Percentiles rank a stretch among this genome's conserved stretches.
Conservation (phyloP, 2,329 filamentous ascomycete genomes). For the Emmonsiellopsis sp. region DNA sequence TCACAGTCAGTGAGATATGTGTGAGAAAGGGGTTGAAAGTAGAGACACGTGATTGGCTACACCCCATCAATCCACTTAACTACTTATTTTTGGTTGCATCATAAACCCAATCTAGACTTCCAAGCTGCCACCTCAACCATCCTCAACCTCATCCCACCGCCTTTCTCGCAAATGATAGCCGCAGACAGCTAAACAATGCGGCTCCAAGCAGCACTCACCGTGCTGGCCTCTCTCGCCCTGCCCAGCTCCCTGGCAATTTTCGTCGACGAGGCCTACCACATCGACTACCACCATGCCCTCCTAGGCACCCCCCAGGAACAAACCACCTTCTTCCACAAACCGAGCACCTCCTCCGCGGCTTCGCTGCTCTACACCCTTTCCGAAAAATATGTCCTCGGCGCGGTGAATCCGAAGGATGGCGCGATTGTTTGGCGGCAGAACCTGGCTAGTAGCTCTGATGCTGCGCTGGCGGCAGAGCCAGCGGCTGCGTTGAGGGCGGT, state of each 20-base stretch:
- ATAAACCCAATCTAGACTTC: not conserved
- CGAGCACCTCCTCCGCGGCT: constrained; percentile 70
- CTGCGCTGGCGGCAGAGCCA: constrained; percentile 24
- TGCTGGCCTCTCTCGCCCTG: constrained; percentile 35
- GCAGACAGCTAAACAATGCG: constrained; percentile 28
- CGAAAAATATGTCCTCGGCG: constrained; percentile 72
- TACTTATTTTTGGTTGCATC: not conserved
- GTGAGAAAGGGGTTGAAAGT: no score
- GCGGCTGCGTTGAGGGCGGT: constrained; percentile 50
- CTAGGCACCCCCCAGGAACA: constrained; percentile 72
- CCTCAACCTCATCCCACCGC: not conserved
- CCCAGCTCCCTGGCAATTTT: constrained; percentile 60
- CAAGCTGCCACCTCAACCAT: not conserved
- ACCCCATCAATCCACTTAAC: no score
- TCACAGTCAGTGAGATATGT: no score
- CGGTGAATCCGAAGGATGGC: constrained; percentile 81
- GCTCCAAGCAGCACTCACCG: constrained; percentile 31
- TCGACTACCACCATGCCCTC: constrained; percentile 89
- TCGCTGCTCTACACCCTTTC: constrained; percentile 87
- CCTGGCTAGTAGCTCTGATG: constrained; percentile 42
- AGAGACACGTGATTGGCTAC: no score
- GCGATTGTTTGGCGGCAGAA: constrained; percentile 78
- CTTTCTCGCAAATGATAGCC: constrained; percentile 23
- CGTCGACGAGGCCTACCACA: constrained; percentile 78
- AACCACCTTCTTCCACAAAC: constrained; percentile 91